Base-by-base conservation (phyloP, 2,329 filamentous ascomycete genomes). In the Curvularia sp. region DNA sequence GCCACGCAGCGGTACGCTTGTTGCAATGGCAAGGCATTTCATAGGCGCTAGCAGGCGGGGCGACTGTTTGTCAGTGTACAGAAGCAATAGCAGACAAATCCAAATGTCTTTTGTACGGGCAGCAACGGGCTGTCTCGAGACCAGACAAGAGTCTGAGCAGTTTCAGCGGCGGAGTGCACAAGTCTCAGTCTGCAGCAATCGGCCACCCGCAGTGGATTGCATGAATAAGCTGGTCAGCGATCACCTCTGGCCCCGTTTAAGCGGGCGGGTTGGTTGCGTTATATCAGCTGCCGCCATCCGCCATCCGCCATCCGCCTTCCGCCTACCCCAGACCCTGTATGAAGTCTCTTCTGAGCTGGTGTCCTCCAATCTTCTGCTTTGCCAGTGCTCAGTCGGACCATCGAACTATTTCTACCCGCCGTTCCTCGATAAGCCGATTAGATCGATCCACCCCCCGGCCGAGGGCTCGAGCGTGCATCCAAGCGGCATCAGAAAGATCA, bases 391-490 rank as follows among this genome's bases (percentile, higher is more conserved):
- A 53, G 36, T 47, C 48, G 34, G 39, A 49, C 23, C 41, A 34
- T 46, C 34, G 45, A 50, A n/a, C 48, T 18, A 32, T 45, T 60
- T 65, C 66, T 68, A 63, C 36, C 61, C 60, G 62, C 67, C 65
- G 56, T 55, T 57, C 53, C 54, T 34, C 48, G 57, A 55, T 56
- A 48, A 59, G 57, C 55, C 60, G 45, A 49, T 57, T 55, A 60
- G 60, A 65, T 67, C 65, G 57, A 64, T 66, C 49, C 53, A 54
- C 52, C 59, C 56, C 58, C 61, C 52, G 53, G 53, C 56, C 59
- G 56, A 59, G 61, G 66, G 59, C 61, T 62, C 59, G 53, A 64
- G 59, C 61, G 64, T 67, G 64, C 64, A 65, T 65, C 51, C 45
- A 55, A 59, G 49, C 57, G 55, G 63, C 63, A 66, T 63, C 63